Conservation (phyloP, 2,329 filamentous ascomycete genomes). For the Pseudopyricularia cyperi region DNA sequence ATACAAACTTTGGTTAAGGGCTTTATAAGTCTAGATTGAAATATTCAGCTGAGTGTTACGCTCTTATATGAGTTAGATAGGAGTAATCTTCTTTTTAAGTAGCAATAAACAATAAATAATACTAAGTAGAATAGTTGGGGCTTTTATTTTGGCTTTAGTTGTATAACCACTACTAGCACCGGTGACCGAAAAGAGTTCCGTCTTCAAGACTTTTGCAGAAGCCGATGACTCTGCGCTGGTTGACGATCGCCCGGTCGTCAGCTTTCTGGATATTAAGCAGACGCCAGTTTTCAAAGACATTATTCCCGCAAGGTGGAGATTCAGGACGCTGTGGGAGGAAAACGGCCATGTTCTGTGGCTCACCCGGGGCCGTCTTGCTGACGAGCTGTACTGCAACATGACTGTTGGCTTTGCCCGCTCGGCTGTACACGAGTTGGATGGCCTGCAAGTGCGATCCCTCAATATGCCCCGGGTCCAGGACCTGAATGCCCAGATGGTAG, state of each 20-base stretch:
- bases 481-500: neutral
- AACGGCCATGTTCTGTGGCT: constrained; percentile 12
- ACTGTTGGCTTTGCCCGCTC: constrained; percentile 8
- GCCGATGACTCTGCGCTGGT: neutral
- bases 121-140: too few species aligned
- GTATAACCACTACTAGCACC: too few species aligned
- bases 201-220: neutral
- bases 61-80: too few species aligned
- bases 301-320: constrained; percentile 7
- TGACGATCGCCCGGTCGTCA: constrained; percentile 7
- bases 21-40: too few species aligned
- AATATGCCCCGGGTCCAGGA: neutral
- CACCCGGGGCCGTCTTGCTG: constrained; percentile 6
- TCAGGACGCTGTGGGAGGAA: constrained; percentile 6
- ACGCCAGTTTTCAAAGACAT: constrained; percentile 11
- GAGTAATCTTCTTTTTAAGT: too few species aligned
- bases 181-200: neutral
- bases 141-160: too few species aligned
- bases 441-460: neutral
- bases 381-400: constrained; percentile 10
- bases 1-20: too few species aligned
- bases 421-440: neutral
- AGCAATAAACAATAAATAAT: too few species aligned
- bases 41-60: too few species aligned
- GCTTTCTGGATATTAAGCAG: constrained; percentile 13